Base-by-base conservation (phyloP, 148 eudicot species). In the Fagopyrum homotropicum region DNA sequence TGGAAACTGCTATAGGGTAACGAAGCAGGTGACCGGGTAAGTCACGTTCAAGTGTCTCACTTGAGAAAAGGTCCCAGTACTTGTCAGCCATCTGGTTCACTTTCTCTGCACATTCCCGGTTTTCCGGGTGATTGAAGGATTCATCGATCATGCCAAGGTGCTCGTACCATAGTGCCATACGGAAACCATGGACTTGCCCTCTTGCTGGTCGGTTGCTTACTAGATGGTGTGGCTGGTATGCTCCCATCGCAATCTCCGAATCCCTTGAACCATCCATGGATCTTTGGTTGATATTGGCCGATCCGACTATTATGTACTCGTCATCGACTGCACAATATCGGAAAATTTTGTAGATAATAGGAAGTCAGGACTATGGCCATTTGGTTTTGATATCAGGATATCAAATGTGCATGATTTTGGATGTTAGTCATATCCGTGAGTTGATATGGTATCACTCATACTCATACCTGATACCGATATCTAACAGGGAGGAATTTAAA, bases 111-210 rank as follows among this genome's bases (percentile, higher is more conserved):
- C 96, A 91, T 17, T 87, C 74, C 5, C 45, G 73, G 15, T 79
- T 91, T 44, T 86, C 79, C 12, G 96, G 96, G 14, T 78, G 81
- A 16, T 72, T 52, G 79, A 91, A 91, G 16, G 89, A 35, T 29
- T 91, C 89, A 50, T 89, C 87, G 5, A 91, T 82, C 96, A 89
- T 86, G 76, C 96, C 96, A 47, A 91, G 89, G 88, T 91, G 96
- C 73, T 91, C 96, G 14, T 91, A 91, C 96, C 96, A 91, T 5
- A 91, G 79, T n/a, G 96, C 80, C 96, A 91, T 91, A 10, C 96
- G 84, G 82, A 91, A 91, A 12, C 96, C 96, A 30, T 91, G 89
- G 26, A 91, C 40, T 77, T 91, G 89, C 45, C 96, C 96, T 70
- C 86, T 83, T 0, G 93, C 96, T 17, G 87, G 93, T 73, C 87